Evolutionary conservation across 371 early-diverging fungal genomes (phyloP).

Genomic region (Mortierella sp.): DNA sequence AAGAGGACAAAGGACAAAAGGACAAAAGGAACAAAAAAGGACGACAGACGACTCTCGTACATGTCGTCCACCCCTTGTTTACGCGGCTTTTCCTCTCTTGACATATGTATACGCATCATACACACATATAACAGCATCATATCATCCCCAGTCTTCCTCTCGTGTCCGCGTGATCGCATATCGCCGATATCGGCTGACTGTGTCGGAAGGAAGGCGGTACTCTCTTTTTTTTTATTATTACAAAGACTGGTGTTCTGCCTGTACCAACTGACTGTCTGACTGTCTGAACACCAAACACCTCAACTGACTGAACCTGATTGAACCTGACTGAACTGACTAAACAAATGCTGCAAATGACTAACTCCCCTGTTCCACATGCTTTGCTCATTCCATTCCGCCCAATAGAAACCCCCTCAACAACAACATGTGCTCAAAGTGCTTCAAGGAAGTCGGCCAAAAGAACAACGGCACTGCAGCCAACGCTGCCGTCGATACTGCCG

Average conservation of each 20-base stretch:
- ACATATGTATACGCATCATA: background rate
- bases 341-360: background rate
- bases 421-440: constrained; percentile 89
- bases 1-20: background rate
- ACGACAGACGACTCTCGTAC: background rate
- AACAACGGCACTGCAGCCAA: constrained; percentile 54
- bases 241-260: background rate
- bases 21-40: background rate
- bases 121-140: background rate
- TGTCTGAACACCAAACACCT: no score
- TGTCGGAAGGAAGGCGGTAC: background rate
- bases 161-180: constrained; percentile 26
- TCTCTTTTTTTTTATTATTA: background rate
- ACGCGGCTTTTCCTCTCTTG: background rate
- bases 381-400: background rate
- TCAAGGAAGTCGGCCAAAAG: constrained; percentile 67
- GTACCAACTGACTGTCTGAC: background rate
- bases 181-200: constrained; percentile 21
- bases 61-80: background rate
- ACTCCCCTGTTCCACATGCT: background rate
- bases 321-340: background rate
- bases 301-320: no score
- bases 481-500: constrained; percentile 20
- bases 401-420: constrained; percentile 72
- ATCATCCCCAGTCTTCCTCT: background rate